Evolutionary conservation across 2,329 filamentous ascomycete genomes (phyloP).

Genomic region (Coniella lustricola): DNA sequence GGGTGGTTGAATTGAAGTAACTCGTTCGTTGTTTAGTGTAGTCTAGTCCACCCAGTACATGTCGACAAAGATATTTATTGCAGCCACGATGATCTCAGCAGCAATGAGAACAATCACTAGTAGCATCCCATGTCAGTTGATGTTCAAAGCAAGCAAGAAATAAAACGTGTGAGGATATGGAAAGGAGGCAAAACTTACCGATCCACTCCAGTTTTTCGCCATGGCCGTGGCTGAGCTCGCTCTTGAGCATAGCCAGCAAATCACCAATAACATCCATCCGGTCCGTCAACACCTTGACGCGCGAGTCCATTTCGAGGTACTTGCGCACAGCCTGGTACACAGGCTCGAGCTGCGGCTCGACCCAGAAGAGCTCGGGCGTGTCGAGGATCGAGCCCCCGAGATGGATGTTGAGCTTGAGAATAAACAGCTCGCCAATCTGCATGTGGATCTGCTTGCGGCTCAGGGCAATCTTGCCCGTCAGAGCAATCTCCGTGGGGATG

Average conservation of each 20-base stretch:
- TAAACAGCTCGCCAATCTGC: constrained; percentile 98
- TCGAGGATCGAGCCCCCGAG: constrained; percentile 94
- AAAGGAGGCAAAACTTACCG: constrained; percentile 47
- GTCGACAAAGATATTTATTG: constrained; percentile 92
- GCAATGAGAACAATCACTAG: constrained; percentile 96
- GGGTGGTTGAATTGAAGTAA: background rate
- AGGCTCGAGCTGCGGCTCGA: constrained; percentile 91
- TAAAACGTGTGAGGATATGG: too few relatives aligned
- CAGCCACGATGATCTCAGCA: constrained; percentile 87
- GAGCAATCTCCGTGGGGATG: constrained; percentile 84
- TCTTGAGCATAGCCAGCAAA: constrained; percentile 85
- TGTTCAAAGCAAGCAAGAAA: too few relatives aligned
- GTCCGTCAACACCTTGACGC: constrained; percentile 83
- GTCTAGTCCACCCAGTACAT: constrained; percentile 53
- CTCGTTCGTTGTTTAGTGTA: too few relatives aligned
- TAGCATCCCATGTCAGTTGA: too few relatives aligned
- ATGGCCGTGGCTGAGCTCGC: constrained; percentile 89
- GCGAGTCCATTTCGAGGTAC: constrained; percentile 97
- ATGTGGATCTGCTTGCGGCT: constrained; percentile 92
- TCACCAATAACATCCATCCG: constrained; percentile 89
- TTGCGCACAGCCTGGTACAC: constrained; percentile 92
- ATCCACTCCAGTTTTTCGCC: constrained; percentile 88
- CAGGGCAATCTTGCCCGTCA: constrained; percentile 86
- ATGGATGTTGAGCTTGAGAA: constrained; percentile 95
- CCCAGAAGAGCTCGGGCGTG: constrained; percentile 96